phyloP scores from a whole-genome alignment of 192 early-diverging fungal species.

The Chytriomyces confervae region DNA sequence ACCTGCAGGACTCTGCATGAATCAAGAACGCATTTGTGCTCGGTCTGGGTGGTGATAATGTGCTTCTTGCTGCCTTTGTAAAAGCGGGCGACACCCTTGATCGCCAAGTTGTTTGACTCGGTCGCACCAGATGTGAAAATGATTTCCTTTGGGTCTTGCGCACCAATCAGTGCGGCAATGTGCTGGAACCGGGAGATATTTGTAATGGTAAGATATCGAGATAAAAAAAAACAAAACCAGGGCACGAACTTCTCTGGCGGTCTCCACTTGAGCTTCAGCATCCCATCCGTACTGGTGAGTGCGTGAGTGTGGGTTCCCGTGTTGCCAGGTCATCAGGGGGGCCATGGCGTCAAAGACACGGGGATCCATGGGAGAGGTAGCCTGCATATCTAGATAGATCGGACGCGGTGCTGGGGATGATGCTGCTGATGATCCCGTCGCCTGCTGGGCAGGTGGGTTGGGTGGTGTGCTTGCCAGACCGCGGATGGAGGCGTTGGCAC shows the following conservation, averaged over 20 bases:
- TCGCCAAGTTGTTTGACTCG: slow-evolving; percentile 92
- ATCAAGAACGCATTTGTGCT: slow-evolving; percentile 98
- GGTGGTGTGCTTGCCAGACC: no score
- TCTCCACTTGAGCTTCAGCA: slow-evolving; percentile 85
- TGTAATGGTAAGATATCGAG: not conserved
- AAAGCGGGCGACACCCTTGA: slow-evolving; percentile 95
- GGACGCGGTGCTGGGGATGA: slow-evolving; percentile 48
- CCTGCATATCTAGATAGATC: slow-evolving; percentile 92
- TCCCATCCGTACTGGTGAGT: slow-evolving; percentile 99
- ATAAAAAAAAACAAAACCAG: slow-evolving; percentile 16
- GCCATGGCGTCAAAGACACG: slow-evolving; percentile 93
- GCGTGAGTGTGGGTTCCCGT: slow-evolving; percentile 96
- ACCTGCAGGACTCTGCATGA: slow-evolving; percentile 90
- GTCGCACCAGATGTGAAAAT: slow-evolving; percentile 96
- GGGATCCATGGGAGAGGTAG: slow-evolving; percentile 91
- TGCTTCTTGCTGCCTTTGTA: slow-evolving; percentile 94
- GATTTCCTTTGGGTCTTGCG: slow-evolving; percentile 91
- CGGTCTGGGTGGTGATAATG: slow-evolving; percentile 95
- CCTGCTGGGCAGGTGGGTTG: no score
- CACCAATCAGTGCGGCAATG: slow-evolving; percentile 84
- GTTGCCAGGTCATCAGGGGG: slow-evolving; percentile 88
- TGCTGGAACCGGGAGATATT: slow-evolving; percentile 54
- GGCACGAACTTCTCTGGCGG: slow-evolving; percentile 74
- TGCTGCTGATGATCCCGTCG: no score
- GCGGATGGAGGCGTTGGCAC: no score